phyloP scores from a whole-genome alignment of 176 grass and related monocot species.

The Typha latifolia region DNA sequence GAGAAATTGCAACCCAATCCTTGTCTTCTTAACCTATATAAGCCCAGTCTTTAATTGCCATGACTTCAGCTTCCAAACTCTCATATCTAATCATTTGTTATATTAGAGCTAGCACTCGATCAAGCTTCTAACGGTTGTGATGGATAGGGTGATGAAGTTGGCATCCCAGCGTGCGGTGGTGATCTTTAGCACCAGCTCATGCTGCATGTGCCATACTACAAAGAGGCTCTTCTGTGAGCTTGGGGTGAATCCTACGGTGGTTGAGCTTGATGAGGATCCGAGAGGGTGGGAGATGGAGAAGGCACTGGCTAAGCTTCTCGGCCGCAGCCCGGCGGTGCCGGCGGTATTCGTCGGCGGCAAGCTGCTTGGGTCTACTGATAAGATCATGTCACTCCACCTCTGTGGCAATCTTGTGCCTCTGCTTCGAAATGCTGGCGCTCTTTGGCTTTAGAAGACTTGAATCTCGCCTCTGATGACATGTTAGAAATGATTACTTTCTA shows the following conservation, averaged over 20 bases:
- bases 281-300: slow-evolving; percentile 9
- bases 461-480: no score
- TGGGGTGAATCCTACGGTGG: slow-evolving; percentile 33
- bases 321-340: slow-evolving; percentile 1
- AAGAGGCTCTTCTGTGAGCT: slow-evolving; percentile 30
- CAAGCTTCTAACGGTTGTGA: background rate
- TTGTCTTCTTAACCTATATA: no score
- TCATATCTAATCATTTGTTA: background rate
- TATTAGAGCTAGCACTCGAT: slow-evolving; percentile 16
- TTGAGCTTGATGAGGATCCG: background rate
- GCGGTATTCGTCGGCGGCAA: slow-evolving; percentile 5
- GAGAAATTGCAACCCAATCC: no score
- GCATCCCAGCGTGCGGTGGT: background rate
- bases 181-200: no score
- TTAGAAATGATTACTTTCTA: no score
- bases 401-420: background rate
- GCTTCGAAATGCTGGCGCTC: no score
- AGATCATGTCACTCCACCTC: slow-evolving; percentile 6
- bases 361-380: slow-evolving; percentile 1
- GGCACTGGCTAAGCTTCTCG: slow-evolving; percentile 1
- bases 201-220: no score
- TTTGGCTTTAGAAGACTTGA: no score
- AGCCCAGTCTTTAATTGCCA: no score
- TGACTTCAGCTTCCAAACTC: no score
- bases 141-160: background rate